Conservation (phyloP, 1,284 basidiomycete species). For the Ceratobasidium sp. region DNA sequence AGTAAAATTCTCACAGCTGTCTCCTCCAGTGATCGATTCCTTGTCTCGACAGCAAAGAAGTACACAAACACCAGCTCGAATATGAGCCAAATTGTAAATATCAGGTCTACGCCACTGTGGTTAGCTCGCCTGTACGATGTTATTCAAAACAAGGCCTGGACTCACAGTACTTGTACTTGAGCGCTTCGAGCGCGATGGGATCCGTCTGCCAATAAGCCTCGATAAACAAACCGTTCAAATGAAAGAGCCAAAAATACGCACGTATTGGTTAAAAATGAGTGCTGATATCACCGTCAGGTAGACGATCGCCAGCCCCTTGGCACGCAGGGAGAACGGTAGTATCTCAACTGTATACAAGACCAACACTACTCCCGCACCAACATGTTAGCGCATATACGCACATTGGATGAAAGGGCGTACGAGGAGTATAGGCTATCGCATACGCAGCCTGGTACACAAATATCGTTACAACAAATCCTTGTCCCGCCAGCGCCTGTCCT, state of each 20-base stretch:
- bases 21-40: conserved; percentile 68
- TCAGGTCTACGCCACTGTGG: conserved; percentile 46
- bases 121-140: not conserved
- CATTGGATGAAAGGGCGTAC: conserved; percentile 1
- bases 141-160: not conserved
- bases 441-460: conserved; percentile 49
- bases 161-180: conserved; percentile 36
- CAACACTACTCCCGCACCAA: conserved; percentile 44
- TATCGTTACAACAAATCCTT: conserved; percentile 63
- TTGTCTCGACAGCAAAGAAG: conserved; percentile 58
- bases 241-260: conserved; percentile 31
- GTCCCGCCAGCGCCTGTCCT: conserved; percentile 29
- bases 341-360: conserved; percentile 70
- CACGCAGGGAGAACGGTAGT: conserved; percentile 68
- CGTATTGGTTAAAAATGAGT: conserved; percentile 68
- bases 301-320: conserved; percentile 72
- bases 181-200: conserved; percentile 22
- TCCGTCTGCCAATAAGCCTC: conserved; percentile 6
- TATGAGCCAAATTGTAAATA: conserved; percentile 65
- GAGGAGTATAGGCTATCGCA: conserved; percentile 70
- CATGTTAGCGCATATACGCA: conserved; percentile 28
- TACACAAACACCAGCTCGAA: conserved; percentile 69
- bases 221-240: not conserved
- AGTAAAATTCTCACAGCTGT: conserved; percentile 41
- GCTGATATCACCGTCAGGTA: conserved; percentile 53